A percentile compares a stretch with the other conserved stretches of the same genome.
phyloP scores from a whole-genome alignment of 2,329 filamentous ascomycete genomes.

The Aspergillus eucalypticola region DNA sequence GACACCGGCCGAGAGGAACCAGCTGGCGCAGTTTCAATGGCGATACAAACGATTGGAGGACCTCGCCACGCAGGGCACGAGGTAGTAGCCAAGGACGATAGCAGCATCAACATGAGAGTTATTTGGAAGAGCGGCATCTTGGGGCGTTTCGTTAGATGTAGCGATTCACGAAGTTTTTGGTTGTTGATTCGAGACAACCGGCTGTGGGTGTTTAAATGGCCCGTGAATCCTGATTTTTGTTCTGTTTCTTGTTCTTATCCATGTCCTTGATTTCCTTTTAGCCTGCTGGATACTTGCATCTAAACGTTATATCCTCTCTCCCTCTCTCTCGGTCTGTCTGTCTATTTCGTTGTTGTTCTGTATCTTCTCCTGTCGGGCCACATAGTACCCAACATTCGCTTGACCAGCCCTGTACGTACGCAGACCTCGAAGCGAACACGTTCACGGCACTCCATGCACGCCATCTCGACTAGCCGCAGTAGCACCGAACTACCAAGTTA shows the following conservation, averaged over 20 bases:
- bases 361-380: background rate
- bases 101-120: background rate
- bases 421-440: background rate
- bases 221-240: background rate
- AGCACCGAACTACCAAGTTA: background rate
- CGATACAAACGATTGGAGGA: slow-evolving; percentile 37
- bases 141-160: slow-evolving; percentile 30
- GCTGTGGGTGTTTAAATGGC: background rate
- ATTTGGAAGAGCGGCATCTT: slow-evolving; percentile 22
- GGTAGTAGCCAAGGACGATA: background rate
- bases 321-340: background rate
- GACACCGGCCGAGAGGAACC: slow-evolving; percentile 32
- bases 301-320: background rate
- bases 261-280: background rate
- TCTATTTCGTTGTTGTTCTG: background rate
- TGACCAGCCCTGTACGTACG: background rate
- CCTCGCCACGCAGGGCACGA: slow-evolving; percentile 28
- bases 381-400: background rate
- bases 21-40: slow-evolving; percentile 39
- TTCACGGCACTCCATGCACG: background rate
- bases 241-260: background rate
- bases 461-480: background rate
- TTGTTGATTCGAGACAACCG: background rate
- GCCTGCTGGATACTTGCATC: background rate
- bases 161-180: slow-evolving; percentile 15